phyloP scores from a whole-genome alignment of 805 yeast species.

The Saccharomycopsis fermentans region DNA sequence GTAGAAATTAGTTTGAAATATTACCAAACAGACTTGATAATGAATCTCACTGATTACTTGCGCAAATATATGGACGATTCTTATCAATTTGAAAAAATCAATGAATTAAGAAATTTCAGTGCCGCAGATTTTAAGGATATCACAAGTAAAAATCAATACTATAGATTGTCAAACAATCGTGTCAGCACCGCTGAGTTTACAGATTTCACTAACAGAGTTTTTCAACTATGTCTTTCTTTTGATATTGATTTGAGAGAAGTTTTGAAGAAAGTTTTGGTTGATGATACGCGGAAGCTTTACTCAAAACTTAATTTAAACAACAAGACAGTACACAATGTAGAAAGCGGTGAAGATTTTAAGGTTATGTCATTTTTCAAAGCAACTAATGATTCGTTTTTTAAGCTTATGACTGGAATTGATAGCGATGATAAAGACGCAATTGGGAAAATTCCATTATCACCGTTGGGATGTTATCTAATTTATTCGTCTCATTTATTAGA shows the following conservation, averaged over 20 bases:
- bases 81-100: background rate
- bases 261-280: slow-evolving; percentile 27
- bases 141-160: background rate
- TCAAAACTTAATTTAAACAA: slow-evolving; percentile 23
- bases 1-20: slow-evolving; percentile 31
- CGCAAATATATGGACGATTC: background rate
- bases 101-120: background rate
- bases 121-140: background rate
- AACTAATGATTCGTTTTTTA: slow-evolving; percentile 26
- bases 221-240: slow-evolving; percentile 46
- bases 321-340: slow-evolving; percentile 18
- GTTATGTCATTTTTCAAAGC: slow-evolving; percentile 29
- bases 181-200: slow-evolving; percentile 15
- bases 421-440: background rate
- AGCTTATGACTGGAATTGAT: background rate
- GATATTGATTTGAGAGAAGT: slow-evolving; percentile 49
- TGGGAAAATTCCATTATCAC: slow-evolving; percentile 5
- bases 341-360: slow-evolving; percentile 23
- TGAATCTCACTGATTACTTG: slow-evolving; percentile 17
- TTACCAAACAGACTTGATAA: slow-evolving; percentile 23
- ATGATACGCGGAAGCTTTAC: slow-evolving; percentile 35
- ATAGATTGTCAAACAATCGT: background rate
- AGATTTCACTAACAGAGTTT: slow-evolving; percentile 31
- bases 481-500: background rate
- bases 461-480: slow-evolving; percentile 7